Evolutionary conservation across 345 rosid genomes (phyloP).

Genomic region (Eucalyptus lansdowneana): DNA sequence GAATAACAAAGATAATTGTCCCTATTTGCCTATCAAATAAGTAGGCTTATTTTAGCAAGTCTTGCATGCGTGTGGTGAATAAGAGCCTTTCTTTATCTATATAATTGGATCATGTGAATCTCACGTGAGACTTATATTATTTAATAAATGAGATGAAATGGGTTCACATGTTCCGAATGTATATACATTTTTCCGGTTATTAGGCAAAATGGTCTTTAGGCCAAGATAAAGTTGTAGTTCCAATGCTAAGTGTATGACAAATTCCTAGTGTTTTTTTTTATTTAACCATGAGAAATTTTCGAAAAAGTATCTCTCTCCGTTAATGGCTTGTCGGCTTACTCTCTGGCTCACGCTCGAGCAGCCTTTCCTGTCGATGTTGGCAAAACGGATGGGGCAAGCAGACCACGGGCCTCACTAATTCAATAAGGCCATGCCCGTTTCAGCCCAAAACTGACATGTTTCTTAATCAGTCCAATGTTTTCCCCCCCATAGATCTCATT

Average conservation of each 20-base stretch:
- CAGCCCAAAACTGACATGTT: neutral
- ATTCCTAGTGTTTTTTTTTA: neutral
- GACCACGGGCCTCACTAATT: neutral
- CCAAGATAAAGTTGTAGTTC: neutral
- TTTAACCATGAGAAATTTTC: neutral
- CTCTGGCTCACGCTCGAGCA: neutral
- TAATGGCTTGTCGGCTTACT: neutral
- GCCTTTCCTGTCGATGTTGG: neutral
- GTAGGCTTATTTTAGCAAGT: neutral
- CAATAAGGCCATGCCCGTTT: neutral
- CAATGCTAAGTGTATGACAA: neutral
- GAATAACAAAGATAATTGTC: neutral
- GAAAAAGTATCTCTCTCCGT: neutral
- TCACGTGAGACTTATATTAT: accelerated
- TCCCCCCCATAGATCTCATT: neutral
- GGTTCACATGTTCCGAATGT: accelerated
- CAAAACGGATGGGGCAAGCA: neutral
- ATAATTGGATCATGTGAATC: neutral
- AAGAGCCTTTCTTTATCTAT: accelerated
- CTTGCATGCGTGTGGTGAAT: neutral
- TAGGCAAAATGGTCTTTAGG: neutral
- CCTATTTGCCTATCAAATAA: neutral
- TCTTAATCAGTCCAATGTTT: neutral
- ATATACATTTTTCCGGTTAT: neutral
- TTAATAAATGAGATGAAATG: neutral